Conservation (phyloP, 2,329 filamentous ascomycete genomes). For the Fusarium sublunatum region DNA sequence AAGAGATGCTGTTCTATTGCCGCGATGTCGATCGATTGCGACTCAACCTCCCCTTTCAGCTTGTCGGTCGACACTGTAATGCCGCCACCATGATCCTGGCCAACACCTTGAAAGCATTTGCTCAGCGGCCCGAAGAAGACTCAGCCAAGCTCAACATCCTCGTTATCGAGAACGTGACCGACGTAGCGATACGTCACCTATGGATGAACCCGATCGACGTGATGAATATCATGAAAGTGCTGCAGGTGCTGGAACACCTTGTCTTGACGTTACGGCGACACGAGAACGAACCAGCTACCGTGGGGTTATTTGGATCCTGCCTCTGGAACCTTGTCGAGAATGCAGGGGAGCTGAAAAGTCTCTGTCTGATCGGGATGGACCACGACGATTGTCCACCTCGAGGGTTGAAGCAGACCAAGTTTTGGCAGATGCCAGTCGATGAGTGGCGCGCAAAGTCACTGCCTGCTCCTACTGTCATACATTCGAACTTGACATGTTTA, state of each 20-base stretch:
- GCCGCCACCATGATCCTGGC: constrained; percentile 64
- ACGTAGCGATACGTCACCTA: constrained; percentile 59
- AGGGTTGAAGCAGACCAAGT: constrained; percentile 53
- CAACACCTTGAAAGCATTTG: constrained; percentile 62
- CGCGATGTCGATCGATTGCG: constrained; percentile 60
- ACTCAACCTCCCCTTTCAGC: constrained; percentile 63
- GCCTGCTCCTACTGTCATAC: constrained; percentile 52
- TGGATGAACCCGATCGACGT: constrained; percentile 65
- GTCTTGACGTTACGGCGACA: constrained; percentile 60
- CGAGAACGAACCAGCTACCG: constrained; percentile 51
- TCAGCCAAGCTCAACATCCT: constrained; percentile 57
- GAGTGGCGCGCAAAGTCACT: constrained; percentile 56
- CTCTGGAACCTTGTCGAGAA: constrained; percentile 63
- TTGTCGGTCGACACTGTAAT: constrained; percentile 58
- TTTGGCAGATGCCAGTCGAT: constrained; percentile 50
- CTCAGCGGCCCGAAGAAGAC: constrained; percentile 58
- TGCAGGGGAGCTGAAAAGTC: constrained; percentile 57
- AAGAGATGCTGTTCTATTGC: constrained; percentile 57
- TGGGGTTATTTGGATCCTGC: constrained; percentile 56
- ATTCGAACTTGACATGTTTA: constrained; percentile 55
- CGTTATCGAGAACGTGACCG: constrained; percentile 63
- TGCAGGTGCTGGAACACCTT: constrained; percentile 57
- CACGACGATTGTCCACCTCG: constrained; percentile 53
- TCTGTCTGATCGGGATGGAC: constrained; percentile 62
- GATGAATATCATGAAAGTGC: constrained; percentile 58